Percentiles rank a stretch among this genome's conserved stretches.
Conservation (phyloP, 257 asterid genomes). For the Scutellaria minor region DNA sequence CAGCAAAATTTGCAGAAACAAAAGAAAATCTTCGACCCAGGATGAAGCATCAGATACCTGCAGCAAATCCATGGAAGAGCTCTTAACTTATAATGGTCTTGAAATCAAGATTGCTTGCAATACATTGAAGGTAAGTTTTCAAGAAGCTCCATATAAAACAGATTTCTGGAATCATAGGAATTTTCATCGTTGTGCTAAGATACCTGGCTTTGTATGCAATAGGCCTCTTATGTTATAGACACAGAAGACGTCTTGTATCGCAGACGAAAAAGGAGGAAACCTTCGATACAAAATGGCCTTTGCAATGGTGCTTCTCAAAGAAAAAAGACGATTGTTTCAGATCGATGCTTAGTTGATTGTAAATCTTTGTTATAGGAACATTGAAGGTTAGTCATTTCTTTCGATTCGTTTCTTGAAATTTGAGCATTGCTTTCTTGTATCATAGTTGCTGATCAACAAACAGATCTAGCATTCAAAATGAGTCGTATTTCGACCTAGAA, state of each 20-base stretch:
- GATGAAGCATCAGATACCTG: slow-evolving; percentile 43
- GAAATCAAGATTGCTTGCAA: slow-evolving; percentile 70
- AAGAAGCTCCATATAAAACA: background rate
- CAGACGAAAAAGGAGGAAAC: slow-evolving; percentile 50
- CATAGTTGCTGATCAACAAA: slow-evolving; percentile 10
- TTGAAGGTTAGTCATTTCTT: slow-evolving; percentile 16
- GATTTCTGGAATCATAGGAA: background rate
- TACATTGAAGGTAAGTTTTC: slow-evolving; percentile 68
- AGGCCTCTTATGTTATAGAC: slow-evolving; percentile 78
- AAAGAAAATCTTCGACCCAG: slow-evolving; percentile 46
- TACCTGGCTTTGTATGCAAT: slow-evolving; percentile 28
- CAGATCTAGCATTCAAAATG: background rate
- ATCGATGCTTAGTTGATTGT: slow-evolving; percentile 48
- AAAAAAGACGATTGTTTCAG: slow-evolving; percentile 43
- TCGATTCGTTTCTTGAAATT: slow-evolving; percentile 23
- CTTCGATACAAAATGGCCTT: slow-evolving; percentile 18
- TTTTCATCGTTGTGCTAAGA: slow-evolving; percentile 27
- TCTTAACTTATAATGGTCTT: slow-evolving; percentile 58
- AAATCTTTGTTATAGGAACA: background rate
- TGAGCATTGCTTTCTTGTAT: background rate
- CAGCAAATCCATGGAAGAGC: slow-evolving; percentile 51
- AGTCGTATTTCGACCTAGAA: background rate
- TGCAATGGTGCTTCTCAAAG: slow-evolving; percentile 30
- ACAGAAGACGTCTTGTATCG: slow-evolving; percentile 81
- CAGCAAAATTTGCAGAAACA: slow-evolving; percentile 57